Base-by-base conservation (phyloP, 2,329 filamentous ascomycete genomes). In the Pleomassaria siparia region DNA sequence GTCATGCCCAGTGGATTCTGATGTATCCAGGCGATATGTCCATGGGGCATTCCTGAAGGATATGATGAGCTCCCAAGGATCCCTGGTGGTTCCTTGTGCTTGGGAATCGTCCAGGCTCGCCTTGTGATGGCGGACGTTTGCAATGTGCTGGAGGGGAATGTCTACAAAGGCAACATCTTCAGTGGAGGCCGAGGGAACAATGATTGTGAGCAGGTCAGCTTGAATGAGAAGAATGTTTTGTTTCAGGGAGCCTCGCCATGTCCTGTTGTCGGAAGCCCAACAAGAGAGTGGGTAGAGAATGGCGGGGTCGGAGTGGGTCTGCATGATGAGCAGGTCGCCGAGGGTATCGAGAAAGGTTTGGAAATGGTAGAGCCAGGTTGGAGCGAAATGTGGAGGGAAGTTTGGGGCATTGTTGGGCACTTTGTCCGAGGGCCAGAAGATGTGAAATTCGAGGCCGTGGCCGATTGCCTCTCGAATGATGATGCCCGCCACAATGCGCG, bases 401-500 rank as follows among this genome's bases (percentile, higher is more conserved):
- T 46, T 47, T 1, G 54, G 54, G 12, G 46, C 55, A 21, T 55
- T 61, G 29, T 62, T 50, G 10, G 43, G 39, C 2, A 63, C 50
- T 26, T 59, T 59, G 12, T 55, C 56, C 3, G 59, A 58, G 1
- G 53, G 43, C 66, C 66, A 70, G 51, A 67, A 67, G 18, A 44
- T 49, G 16, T 43, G 21, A 26, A 61, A 66, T 1, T 55, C 47
- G 33, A 68, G 50, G 12, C 57, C 55, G 5, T 52, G 40, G 18
- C 55, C 47, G 7, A 66, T 28, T 10, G 58, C 59, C 40, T 62
- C 47, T 24, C 59, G 59, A 28, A 71, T 59, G 25, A 69, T 51
- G 11, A 67, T 45, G 7, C 64, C 67, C 5, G 66, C 62, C 4
- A 71, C 43, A 9, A 71, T 56, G 15, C 55, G 67, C 12, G 54